Percentiles rank a stretch among this genome's conserved stretches.
These are phyloP conservation scores for Phialemoniopsis sp. DNA, from an alignment of 2,329 filamentous ascomycete genomes.

Conservation along the genomic window DNA sequence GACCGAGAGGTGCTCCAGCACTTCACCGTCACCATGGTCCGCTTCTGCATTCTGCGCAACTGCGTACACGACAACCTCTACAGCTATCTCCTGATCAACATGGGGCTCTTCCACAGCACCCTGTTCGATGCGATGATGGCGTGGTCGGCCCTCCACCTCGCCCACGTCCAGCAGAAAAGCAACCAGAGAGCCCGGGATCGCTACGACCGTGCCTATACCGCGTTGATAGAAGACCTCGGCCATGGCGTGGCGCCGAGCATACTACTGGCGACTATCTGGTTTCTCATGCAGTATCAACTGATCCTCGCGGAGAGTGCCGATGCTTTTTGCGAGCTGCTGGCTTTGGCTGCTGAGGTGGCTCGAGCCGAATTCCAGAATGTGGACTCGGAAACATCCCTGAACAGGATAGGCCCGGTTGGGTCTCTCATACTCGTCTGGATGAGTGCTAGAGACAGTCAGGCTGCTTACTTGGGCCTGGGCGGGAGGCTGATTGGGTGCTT, in stretches of 20 bases:
- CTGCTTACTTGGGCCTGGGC: constrained; percentile 2
- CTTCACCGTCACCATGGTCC: constrained; percentile 7
- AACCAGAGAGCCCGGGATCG: not conserved
- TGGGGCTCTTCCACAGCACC: constrained; percentile 5
- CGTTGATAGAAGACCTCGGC: constrained; percentile 3
- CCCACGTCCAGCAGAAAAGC: not conserved
- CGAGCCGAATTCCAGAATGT: not conserved
- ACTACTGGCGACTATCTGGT: constrained; percentile 3
- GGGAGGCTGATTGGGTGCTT: constrained; percentile 5
- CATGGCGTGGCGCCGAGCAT: not conserved
- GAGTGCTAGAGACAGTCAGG: constrained; percentile 4
- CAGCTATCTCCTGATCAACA: constrained; percentile 7
- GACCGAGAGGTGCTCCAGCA: constrained; percentile 1
- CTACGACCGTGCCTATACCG: constrained; percentile 2
- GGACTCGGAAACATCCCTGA: constrained; percentile 1
- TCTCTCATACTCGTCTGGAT: constrained; percentile 6
- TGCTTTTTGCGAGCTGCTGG: constrained; percentile 4
- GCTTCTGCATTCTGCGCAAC: constrained; percentile 7
- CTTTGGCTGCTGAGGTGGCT: constrained; percentile 3
- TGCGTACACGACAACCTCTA: constrained; percentile 6
- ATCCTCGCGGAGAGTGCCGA: constrained; percentile 3
- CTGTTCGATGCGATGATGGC: constrained; percentile 7
- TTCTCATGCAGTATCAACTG: constrained; percentile 6
- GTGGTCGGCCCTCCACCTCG: constrained; percentile 6
- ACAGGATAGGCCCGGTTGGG: constrained; percentile 4